Base-by-base conservation (phyloP, 139 green algal species). In the Haematococcus lacustris region DNA sequence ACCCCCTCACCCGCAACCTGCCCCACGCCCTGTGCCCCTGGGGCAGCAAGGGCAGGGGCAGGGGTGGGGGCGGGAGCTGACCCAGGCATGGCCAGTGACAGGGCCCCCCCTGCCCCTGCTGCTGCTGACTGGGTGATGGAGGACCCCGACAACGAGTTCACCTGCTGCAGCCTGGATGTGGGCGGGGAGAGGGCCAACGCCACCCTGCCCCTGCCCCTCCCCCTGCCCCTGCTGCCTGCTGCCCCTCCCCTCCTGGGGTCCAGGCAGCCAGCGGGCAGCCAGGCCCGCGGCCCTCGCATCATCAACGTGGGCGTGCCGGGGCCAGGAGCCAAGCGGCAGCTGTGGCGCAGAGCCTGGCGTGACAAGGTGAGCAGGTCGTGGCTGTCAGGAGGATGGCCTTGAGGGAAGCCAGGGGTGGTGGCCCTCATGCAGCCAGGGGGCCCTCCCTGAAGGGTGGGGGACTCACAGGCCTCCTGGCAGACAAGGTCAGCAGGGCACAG, bases 261-360 rank as follows among this genome's bases (percentile, higher is more conserved):
- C n/a, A n/a, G n/a, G n/a, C n/a, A n/a, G n/a, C n/a, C n/a, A n/a
- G n/a, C 83, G 32, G 59, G 71, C 33, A 72, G 73, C 17, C 53
- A 69, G 0, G 39, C 65, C 3, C 65, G 74, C 1, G 89, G 83
- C 1, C 92, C 92, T 0, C 88, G 91, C 25, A 77, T 97, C 62
- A 95, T 98, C 72, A 93, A 97, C 63, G 91, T 81, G 17, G 76
- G 76, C 53, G 65, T 81, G 32, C 76, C 71, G 0, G 73, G 66
- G 37, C 63, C 70, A 74, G 78, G 79, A 2, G 76, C 75, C 68
- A 85, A 77, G 57, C 78, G 60, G 34, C 63, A 35, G 32, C 73
- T 91, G 47, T 97, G 92, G 92, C 82, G 86, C 37, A 80, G 89
- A 2, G 80, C 90, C 1, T 97, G 92, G 92, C 82, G 92, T 2